Percentiles rank a stretch among this genome's conserved stretches.
These are phyloP conservation scores for Brettanomyces nanus DNA, from an alignment of 805 yeast species.

Conservation along the genomic window DNA sequence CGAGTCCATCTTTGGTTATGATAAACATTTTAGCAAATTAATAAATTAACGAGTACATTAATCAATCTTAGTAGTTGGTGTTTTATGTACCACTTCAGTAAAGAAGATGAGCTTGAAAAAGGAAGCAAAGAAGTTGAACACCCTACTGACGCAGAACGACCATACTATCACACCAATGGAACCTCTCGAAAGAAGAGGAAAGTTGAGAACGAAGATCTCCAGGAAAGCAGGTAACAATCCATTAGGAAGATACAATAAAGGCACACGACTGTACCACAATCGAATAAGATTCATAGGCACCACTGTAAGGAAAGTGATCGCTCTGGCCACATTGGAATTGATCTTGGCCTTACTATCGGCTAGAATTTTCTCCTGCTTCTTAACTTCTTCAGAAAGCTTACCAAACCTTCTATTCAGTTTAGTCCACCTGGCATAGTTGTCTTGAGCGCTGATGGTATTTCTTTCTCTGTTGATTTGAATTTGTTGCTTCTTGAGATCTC, in stretches of 20 bases:
- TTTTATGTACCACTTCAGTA: not conserved
- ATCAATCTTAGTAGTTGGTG: too few species aligned
- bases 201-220: slow-evolving; percentile 40
- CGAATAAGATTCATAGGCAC: slow-evolving; percentile 42
- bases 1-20: too few species aligned
- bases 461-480: slow-evolving; percentile 42
- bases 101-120: not conserved
- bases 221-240: slow-evolving; percentile 52
- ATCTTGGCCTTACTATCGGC: slow-evolving; percentile 28
- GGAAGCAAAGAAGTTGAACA: not conserved
- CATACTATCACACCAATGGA: slow-evolving; percentile 52
- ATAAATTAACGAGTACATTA: too few species aligned
- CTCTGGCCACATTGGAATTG: slow-evolving; percentile 25
- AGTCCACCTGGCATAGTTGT: slow-evolving; percentile 94
- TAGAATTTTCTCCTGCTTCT: slow-evolving; percentile 31
- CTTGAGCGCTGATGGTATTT: slow-evolving; percentile 70
- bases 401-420: slow-evolving; percentile 71
- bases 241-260: slow-evolving; percentile 51
- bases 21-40: too few species aligned
- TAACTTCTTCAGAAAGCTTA: slow-evolving; percentile 45
- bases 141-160: slow-evolving; percentile 33
- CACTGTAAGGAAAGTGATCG: slow-evolving; percentile 32
- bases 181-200: slow-evolving; percentile 58
- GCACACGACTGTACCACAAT: slow-evolving; percentile 42
- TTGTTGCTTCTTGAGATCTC: slow-evolving; percentile 28